Evolutionary conservation across 345 rosid species (phyloP).

Genomic region (Arabidopsis suecica): DNA sequence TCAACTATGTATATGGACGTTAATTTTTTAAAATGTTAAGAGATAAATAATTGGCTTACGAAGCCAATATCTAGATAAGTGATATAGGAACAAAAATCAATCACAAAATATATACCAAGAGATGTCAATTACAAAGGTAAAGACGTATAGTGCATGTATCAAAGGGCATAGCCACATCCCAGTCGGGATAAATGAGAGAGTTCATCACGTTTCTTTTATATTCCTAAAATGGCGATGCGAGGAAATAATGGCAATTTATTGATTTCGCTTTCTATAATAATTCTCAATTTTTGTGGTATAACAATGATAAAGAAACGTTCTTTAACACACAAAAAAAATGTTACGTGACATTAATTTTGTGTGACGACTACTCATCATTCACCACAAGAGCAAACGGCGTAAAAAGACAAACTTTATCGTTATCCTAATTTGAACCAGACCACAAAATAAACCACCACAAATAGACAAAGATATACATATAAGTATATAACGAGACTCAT

Average conservation of each 20-base stretch:
- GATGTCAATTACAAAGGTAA: not conserved
- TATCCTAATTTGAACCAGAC: slow-evolving; percentile 27
- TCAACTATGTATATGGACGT: not conserved
- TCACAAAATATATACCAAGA: not conserved
- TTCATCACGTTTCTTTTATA: slow-evolving; percentile 25
- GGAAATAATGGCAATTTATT: not conserved
- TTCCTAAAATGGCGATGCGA: not conserved
- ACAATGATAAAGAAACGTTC: not conserved
- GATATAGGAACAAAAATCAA: not conserved
- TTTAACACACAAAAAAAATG: too few relatives aligned
- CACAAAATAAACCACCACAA: slow-evolving; percentile 17
- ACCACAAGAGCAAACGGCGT: slow-evolving; percentile 14
- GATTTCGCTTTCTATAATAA: not conserved
- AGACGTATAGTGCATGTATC: not conserved
- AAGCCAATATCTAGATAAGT: not conserved
- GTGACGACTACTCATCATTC: slow-evolving; percentile 10
- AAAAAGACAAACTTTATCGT: slow-evolving; percentile 21
- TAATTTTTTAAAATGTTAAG: not conserved
- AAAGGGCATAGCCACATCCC: not conserved
- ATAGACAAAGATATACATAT: not conserved
- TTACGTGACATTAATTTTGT: not conserved
- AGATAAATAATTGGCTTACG: not conserved
- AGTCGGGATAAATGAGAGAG: not conserved
- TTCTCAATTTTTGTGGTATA: not conserved
- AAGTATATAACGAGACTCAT: not conserved